A percentile compares a stretch with the other conserved stretches of the same genome.
Conservation (phyloP, 352 stramenopile genomes). For the Globisporangium orthogonon region DNA sequence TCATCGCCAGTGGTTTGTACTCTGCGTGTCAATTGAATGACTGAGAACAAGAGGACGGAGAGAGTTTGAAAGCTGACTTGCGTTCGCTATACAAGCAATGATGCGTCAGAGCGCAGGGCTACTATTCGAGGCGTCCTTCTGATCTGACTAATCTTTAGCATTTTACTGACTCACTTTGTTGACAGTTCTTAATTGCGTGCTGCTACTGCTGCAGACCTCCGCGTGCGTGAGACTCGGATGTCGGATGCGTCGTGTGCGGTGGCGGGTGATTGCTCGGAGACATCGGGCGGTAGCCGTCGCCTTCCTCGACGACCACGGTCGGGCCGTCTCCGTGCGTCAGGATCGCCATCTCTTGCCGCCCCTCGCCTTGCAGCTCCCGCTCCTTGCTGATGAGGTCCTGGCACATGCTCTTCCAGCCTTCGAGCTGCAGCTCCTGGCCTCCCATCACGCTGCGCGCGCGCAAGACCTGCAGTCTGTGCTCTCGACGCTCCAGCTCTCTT, state of each 20-base stretch:
- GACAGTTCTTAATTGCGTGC: too few relatives aligned
- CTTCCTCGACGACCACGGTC: conserved; percentile 8
- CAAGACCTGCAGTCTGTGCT: conserved; percentile 6
- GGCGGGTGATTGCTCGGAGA: conserved; percentile 11
- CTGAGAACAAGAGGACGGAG: neutral
- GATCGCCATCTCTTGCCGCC: conserved; percentile 2
- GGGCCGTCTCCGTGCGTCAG: conserved; percentile 3
- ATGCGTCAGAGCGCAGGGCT: too few relatives aligned
- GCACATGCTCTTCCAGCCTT: conserved; percentile 50
- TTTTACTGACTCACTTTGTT: too few relatives aligned
- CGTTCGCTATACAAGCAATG: neutral
- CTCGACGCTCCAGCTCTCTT: conserved; percentile 18
- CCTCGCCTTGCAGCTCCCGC: conserved; percentile 26
- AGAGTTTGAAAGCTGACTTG: neutral
- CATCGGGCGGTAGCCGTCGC: conserved; percentile 14
- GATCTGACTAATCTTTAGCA: neutral
- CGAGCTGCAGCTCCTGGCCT: conserved; percentile 27
- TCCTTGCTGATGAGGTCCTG: conserved; percentile 44
- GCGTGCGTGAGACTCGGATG: neutral
- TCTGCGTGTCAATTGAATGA: neutral
- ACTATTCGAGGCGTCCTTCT: too few relatives aligned
- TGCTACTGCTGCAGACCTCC: too few relatives aligned
- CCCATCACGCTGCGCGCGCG: conserved; percentile 13
- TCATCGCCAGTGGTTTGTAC: neutral
- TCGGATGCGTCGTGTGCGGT: neutral